Evolutionary conservation across 108 stramenopile genomes (phyloP).

Genomic region (Discostella pseudostelligera): DNA sequence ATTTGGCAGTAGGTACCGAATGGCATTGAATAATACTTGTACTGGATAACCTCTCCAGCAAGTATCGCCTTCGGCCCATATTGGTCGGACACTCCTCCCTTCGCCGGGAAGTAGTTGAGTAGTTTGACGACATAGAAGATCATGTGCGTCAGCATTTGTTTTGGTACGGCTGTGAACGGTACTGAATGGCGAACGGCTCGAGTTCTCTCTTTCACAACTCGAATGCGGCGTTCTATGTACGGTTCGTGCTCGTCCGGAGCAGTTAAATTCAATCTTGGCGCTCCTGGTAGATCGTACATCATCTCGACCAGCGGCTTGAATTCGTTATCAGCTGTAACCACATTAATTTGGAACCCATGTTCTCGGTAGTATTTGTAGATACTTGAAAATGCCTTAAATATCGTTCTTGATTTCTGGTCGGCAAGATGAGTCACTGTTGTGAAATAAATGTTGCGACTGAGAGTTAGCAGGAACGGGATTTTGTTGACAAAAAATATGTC

Average conservation of each 20-base stretch:
- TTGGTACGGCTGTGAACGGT: slow-evolving; percentile 8
- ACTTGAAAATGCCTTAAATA: background rate
- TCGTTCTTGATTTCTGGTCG: background rate
- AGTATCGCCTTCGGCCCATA: slow-evolving; percentile 9
- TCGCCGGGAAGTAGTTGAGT: slow-evolving; percentile 9
- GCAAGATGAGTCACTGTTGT: slow-evolving; percentile 13
- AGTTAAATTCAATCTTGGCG: background rate
- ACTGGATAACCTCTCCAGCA: slow-evolving; percentile 13
- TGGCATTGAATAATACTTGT: slow-evolving; percentile 6
- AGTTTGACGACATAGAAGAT: slow-evolving; percentile 10
- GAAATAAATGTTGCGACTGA: background rate
- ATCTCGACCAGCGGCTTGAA: background rate
- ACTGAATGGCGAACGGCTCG: slow-evolving; percentile 8
- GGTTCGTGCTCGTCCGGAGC: background rate
- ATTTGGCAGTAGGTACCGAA: slow-evolving; percentile 20
- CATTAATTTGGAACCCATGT: slow-evolving; percentile 5
- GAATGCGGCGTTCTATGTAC: slow-evolving; percentile 2
- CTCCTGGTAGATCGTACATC: background rate
- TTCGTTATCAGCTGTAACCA: slow-evolving; percentile 1
- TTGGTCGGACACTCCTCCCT: slow-evolving; percentile 11
- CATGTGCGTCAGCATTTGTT: background rate
- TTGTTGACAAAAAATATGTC: background rate
- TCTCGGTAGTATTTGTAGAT: background rate
- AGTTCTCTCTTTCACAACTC: slow-evolving; percentile 11
- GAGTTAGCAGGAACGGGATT: background rate